Conservation (phyloP, 805 yeast genomes). For the Yamadazyma insecticola region DNA sequence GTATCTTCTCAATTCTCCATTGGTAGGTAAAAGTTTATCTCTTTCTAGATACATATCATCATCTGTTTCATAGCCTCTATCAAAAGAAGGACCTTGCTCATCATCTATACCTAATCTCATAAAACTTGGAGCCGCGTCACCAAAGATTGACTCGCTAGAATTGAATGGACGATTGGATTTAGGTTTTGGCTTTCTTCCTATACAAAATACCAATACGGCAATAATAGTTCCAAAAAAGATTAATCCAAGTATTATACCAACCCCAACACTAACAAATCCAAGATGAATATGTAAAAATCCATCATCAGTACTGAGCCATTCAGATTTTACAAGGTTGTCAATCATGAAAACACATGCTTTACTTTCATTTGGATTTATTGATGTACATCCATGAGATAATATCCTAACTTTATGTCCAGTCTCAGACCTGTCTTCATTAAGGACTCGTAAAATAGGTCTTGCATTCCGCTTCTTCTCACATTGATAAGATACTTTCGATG, state of each 20-base stretch:
- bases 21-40: slow-evolving; percentile 28
- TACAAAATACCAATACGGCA: slow-evolving; percentile 16
- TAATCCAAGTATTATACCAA: slow-evolving; percentile 64
- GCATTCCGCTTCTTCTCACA: slow-evolving; percentile 11
- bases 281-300: slow-evolving; percentile 54
- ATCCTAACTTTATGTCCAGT: slow-evolving; percentile 51
- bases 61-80: slow-evolving; percentile 42
- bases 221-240: slow-evolving; percentile 28
- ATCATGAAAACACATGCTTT: slow-evolving; percentile 55
- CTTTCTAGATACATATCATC: slow-evolving; percentile 30
- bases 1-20: slow-evolving; percentile 12
- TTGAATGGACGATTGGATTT: slow-evolving; percentile 8
- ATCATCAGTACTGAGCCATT: slow-evolving; percentile 51
- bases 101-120: slow-evolving; percentile 34
- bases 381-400: slow-evolving; percentile 57
- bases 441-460: slow-evolving; percentile 5
- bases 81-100: slow-evolving; percentile 13
- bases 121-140: slow-evolving; percentile 21
- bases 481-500: slow-evolving; percentile 34
- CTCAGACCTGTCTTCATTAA: slow-evolving; percentile 4
- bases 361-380: slow-evolving; percentile 18
- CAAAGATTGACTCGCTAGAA: slow-evolving; percentile 7
- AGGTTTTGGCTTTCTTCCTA: slow-evolving; percentile 10
- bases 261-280: slow-evolving; percentile 62
- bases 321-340: slow-evolving; percentile 62